Base-by-base conservation (phyloP, 2,329 filamentous ascomycete species). In the Botrytis medusae region DNA sequence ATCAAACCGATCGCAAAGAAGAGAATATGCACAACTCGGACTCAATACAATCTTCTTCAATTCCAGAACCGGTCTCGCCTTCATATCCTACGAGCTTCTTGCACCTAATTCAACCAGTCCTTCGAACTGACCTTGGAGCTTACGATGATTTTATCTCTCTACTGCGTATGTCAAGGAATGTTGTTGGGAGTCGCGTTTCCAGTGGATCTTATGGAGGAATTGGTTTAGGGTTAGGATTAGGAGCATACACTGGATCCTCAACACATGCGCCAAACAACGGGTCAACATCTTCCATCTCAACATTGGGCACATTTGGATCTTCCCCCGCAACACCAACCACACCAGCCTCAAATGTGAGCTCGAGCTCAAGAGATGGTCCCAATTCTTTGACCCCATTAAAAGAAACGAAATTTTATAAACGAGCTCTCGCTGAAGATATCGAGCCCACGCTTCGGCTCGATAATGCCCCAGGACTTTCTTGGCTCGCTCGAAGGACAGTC, bases 401-500 rank as follows among this genome's bases (percentile, higher is more conserved):
- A 80, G 96, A 98, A 73, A 93, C 92, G 42, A 93, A 92, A 76
- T 99, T 98, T 81, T 99, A 95, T 84, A 98, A 98, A 84, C 91
- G 96, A 64, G 91, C 91, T 9, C 83, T 98, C 40, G 87, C 89
- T 32, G 96, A 99, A 82, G 96, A 99, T 80, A 93, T 99, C 73
- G 96, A 99, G 81, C 96, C 96, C 0, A 97, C 96, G 0, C 85
- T 99, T 16, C 91, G 96, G 60, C 88, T 99, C 5, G 96, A 99
- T 81, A 88, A 90, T 3, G 95, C 96, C 0, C 96, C 96, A 0
- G 93, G 95, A 0, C 88, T 99, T 42, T 98, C 94, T 0, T 99
- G 96, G 94, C 87, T 99, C 64, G 94, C 93, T 67, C 92, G 95
- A 63, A 91, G 96, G 73, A 93, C 92, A 9, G 94, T 98, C 8